Conservation (phyloP, 495 filamentous ascomycete genomes). For the Penicillium macrosclerotiorum region DNA sequence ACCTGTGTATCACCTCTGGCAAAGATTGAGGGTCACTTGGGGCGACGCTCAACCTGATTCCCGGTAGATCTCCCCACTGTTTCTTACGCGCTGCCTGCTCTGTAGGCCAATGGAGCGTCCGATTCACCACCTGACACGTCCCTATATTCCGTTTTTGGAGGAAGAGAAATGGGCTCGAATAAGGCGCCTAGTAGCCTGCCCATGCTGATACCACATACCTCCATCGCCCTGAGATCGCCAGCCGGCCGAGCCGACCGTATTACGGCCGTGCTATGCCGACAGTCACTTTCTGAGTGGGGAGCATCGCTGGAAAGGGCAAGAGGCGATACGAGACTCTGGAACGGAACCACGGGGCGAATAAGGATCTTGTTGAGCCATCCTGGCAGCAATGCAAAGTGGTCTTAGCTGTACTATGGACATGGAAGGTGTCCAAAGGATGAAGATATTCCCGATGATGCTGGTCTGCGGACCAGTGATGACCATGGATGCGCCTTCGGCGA, state of each 20-base stretch:
- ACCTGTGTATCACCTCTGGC: slow-evolving; percentile 21
- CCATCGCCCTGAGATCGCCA: slow-evolving; percentile 15
- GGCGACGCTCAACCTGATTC: slow-evolving; percentile 12
- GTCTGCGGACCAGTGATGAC: no score
- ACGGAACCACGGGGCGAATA: background rate
- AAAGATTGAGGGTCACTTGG: slow-evolving; percentile 21
- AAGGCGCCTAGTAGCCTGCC: slow-evolving; percentile 1
- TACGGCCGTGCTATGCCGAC: slow-evolving; percentile 6
- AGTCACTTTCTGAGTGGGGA: no score
- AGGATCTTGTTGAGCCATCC: no score
- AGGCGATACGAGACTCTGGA: no score
- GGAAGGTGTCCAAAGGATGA: no score
- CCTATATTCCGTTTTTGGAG: background rate
- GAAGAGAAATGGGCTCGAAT: background rate
- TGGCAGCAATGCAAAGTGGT: no score
- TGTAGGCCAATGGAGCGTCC: background rate
- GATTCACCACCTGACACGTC: background rate
- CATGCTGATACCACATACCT: slow-evolving; percentile 14
- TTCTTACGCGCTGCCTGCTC: background rate
- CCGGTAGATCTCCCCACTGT: slow-evolving; percentile 11
- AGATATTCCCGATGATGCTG: no score
- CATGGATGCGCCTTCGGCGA: no score
- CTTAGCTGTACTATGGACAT: no score
- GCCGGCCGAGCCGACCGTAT: slow-evolving; percentile 8
- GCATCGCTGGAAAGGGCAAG: no score